Base-by-base conservation (phyloP, 495 filamentous ascomycete species). In the Xylaria curta region DNA sequence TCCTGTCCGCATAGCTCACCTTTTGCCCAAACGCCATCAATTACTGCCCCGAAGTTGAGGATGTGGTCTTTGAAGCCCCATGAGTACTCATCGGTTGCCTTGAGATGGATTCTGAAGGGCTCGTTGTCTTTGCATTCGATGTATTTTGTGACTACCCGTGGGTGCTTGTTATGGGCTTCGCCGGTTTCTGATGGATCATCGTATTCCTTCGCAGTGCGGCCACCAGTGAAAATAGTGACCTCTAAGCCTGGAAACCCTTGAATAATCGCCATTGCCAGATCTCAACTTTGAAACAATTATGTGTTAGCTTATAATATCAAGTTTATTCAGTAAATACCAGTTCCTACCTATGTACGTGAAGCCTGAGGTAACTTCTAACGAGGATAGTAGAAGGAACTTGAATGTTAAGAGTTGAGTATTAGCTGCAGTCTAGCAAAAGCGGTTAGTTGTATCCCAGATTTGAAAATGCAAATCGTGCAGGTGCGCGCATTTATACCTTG, bases 91-190 rank as follows among this genome's bases (percentile, higher is more conserved):
- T 70, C 28, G 28, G 68, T 65, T 8, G 51, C 42, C 66, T 46
- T 38, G 19, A 70, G 36, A 38, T 28, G 42, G 58, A 70, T 53
- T 7, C 28, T 24, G 28, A 63, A 65, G 9, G 15, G 19, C n/a
- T 65, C 33, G 7, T 49, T 42, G 17, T 70, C 56, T 21, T 68
- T 44, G 53, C 66, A 54, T 68, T 68, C 66, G 66, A 68, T 68
- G 53, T 53, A 68, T 17, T 68, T 68, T 26, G 46, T 38, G 26
- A 36, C 31, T 15, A 12, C 13, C 17, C 49, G 46, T 28, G 15
- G 17, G 26, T 12, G 15, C 13, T 15, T n/a, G n/a, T n/a, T 3
- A 19, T 24, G 15, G 13, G 12, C 4, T n/a, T 10, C 61, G 36
- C 28, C 47, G 15, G 36, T 33, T 17, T 21, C 19, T n/a, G 24